Percentiles rank a stretch among this genome's conserved stretches.
Conservation (phyloP, 352 stramenopile genomes). For the Peronospora destructor region DNA sequence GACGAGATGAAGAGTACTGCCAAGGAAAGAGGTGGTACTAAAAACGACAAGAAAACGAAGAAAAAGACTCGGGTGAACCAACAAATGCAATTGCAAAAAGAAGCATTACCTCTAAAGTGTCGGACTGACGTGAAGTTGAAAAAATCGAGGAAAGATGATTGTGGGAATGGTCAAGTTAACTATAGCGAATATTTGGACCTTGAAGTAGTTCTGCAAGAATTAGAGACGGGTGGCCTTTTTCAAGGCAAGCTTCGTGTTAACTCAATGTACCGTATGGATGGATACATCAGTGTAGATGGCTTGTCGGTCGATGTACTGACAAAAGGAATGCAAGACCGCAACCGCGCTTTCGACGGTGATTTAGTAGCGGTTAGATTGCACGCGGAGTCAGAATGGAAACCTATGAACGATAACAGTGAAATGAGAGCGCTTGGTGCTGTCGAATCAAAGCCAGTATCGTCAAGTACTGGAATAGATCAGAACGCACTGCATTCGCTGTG, state of each 20-base stretch:
- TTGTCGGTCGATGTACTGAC: constrained; percentile 70
- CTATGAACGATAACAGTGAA: constrained; percentile 24
- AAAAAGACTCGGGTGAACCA: background rate
- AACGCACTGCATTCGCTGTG: constrained; percentile 41
- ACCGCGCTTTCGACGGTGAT: constrained; percentile 76
- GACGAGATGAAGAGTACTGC: background rate
- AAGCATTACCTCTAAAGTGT: background rate
- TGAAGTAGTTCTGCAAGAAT: constrained; percentile 24
- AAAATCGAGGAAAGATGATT: constrained; percentile 8
- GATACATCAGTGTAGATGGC: constrained; percentile 71
- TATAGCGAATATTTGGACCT: constrained; percentile 40
- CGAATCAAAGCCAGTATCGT: constrained; percentile 19
- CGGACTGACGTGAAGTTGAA: constrained; percentile 2
- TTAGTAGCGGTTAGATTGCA: constrained; percentile 60
- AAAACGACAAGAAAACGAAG: constrained; percentile 15
- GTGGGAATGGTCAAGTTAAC: constrained; percentile 8
- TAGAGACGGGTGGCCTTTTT: constrained; percentile 35
- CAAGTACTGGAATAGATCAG: constrained; percentile 24
- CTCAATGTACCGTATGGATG: constrained; percentile 56
- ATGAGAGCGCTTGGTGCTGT: background rate
- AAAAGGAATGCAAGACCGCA: constrained; percentile 61
- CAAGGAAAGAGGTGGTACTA: background rate
- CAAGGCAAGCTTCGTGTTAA: constrained; percentile 78
- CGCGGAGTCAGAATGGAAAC: constrained; percentile 51
- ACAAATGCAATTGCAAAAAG: constrained; percentile 1